A percentile compares a stretch with the other conserved stretches of the same genome.
Conservation (phyloP, 164 flowering plant species). For the Kingdonia uniflora region DNA sequence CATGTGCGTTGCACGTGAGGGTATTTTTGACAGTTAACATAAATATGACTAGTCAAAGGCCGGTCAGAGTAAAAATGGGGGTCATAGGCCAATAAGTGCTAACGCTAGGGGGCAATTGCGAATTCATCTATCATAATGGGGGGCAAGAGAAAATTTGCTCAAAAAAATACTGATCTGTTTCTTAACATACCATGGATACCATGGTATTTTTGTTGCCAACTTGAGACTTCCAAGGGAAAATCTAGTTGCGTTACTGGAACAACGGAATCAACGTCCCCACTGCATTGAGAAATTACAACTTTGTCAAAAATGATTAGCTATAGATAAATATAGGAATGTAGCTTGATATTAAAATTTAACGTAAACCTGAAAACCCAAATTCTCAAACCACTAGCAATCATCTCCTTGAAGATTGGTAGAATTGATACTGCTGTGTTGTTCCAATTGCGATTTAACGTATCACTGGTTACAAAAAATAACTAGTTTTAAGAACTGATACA, state of each 20-base stretch:
- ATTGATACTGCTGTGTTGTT: background rate
- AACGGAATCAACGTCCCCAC: slow-evolving; percentile 89
- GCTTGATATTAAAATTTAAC: background rate
- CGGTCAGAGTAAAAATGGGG: no score
- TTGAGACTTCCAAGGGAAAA: slow-evolving; percentile 24
- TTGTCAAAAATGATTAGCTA: background rate
- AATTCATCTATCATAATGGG: no score
- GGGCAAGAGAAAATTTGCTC: no score
- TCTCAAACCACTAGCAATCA: slow-evolving; percentile 2
- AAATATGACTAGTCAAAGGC: no score
- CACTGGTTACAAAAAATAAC: slow-evolving; percentile 1
- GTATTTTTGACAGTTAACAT: no score
- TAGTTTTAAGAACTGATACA: background rate
- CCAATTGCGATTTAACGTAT: background rate
- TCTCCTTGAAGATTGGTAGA: background rate
- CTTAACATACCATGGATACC: slow-evolving; percentile 95
- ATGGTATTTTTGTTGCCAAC: slow-evolving; percentile 46
- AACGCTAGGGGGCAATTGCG: no score
- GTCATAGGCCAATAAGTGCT: no score
- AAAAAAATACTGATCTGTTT: slow-evolving; percentile 48
- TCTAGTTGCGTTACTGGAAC: slow-evolving; percentile 90
- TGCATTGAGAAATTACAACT: slow-evolving; percentile 15
- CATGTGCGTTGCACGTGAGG: no score
- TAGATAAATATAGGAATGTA: background rate
- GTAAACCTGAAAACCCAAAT: slow-evolving; percentile 3